These are phyloP conservation scores for Hericium coralloides DNA, from an alignment of 768 basidiomycete species.

Conservation along the genomic window DNA sequence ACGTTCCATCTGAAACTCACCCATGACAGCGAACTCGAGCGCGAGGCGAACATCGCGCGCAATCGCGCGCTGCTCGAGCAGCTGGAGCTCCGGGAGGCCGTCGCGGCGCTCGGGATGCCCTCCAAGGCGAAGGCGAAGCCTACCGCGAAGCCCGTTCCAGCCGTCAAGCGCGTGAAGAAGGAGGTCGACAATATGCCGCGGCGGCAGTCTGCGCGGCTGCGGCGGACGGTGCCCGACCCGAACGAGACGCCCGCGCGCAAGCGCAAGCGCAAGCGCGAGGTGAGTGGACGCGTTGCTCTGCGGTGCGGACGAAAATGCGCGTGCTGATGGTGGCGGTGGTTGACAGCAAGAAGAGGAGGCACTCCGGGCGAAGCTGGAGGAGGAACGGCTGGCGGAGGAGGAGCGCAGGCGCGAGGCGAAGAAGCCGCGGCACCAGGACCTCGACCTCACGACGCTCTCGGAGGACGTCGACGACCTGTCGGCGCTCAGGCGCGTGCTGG, in stretches of 20 bases:
- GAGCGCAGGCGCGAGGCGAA: conserved; percentile 56
- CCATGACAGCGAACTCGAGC: conserved; percentile 49
- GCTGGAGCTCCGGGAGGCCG: conserved; percentile 55
- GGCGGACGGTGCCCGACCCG: conserved; percentile 36
- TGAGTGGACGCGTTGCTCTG: conserved; percentile 18
- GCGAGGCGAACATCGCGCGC: conserved; percentile 74
- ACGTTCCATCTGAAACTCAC: no score
- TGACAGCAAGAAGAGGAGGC: conserved; percentile 42
- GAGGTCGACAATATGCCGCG: conserved; percentile 37
- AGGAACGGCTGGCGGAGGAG: conserved; percentile 50
- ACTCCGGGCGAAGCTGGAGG: conserved; percentile 44
- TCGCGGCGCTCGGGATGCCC: conserved; percentile 36
- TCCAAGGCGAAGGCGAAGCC: conserved; percentile 28
- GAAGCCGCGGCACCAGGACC: conserved; percentile 56
- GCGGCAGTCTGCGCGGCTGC: conserved; percentile 57
- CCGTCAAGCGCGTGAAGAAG: conserved; percentile 43
- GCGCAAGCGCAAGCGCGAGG: conserved; percentile 60
- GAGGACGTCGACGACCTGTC: conserved; percentile 35
- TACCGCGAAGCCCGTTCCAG: conserved; percentile 53
- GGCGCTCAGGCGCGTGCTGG: conserved; percentile 37
- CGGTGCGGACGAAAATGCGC: neutral
- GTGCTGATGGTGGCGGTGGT: neutral
- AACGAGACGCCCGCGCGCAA: conserved; percentile 60
- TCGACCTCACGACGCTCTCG: conserved; percentile 45
- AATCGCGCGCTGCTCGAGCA: conserved; percentile 69